Conservation (phyloP, 352 stramenopile species). For the Chrysophaeum taylorii region DNA sequence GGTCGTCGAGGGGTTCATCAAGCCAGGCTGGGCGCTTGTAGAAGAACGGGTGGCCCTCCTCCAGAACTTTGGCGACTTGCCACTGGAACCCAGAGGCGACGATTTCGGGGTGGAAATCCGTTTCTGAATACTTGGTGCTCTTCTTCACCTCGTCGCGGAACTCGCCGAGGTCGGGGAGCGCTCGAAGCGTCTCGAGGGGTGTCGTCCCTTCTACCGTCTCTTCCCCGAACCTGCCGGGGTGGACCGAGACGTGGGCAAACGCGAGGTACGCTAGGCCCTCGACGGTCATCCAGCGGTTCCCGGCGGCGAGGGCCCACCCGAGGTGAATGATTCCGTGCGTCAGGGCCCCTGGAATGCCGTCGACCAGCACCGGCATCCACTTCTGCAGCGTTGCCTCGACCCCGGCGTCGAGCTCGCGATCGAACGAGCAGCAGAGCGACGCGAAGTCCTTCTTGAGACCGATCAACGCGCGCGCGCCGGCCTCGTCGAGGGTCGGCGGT, state of each 20-base stretch:
- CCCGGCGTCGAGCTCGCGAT: constrained; percentile 4
- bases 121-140: constrained; percentile 15
- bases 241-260: constrained; percentile 15
- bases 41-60: constrained; percentile 12
- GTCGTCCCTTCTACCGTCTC: neutral
- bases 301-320: constrained; percentile 21
- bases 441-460: too few relatives aligned
- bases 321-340: constrained; percentile 25
- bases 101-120: constrained; percentile 22
- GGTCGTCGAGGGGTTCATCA: neutral
- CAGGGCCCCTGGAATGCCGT: constrained; percentile 16
- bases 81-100: constrained; percentile 22
- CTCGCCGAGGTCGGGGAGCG: neutral
- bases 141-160: constrained; percentile 12
- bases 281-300: constrained; percentile 18
- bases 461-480: too few relatives aligned
- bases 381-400: constrained; percentile 6
- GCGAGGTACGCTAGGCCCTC: constrained; percentile 25
- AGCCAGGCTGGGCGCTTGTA: constrained; percentile 18
- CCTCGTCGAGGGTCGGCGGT: too few relatives aligned
- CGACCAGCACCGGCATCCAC: constrained; percentile 15
- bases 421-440: too few relatives aligned
- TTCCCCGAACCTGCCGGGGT: neutral
- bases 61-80: constrained; percentile 18
- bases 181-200: constrained; percentile 7